These are phyloP conservation scores for Bidens hawaiensis DNA, from an alignment of 140 eudicot genomes.

Conservation along the genomic window DNA sequence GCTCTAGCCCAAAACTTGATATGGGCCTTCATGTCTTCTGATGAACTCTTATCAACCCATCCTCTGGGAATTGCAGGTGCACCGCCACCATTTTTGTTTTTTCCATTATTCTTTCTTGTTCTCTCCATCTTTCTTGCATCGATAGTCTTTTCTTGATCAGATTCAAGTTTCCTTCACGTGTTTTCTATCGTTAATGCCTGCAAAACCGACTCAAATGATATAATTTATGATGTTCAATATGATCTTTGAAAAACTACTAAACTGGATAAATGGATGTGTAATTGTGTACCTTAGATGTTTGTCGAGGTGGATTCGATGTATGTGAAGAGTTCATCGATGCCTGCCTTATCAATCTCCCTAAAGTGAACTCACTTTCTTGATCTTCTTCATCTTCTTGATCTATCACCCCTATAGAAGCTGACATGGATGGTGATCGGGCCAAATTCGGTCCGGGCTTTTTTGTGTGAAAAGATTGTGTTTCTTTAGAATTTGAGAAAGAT, in stretches of 20 bases:
- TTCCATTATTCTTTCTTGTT: conserved; percentile 22
- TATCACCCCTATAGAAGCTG: conserved; percentile 12
- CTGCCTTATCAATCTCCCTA: conserved; percentile 72
- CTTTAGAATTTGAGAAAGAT: conserved; percentile 26
- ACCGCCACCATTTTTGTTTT: conserved; percentile 18
- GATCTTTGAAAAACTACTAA: neutral
- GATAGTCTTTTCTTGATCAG: conserved; percentile 16
- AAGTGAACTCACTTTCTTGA: conserved; percentile 55
- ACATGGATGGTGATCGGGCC: conserved; percentile 15
- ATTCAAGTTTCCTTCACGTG: conserved; percentile 5
- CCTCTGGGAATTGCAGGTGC: conserved; percentile 39
- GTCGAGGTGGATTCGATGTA: conserved; percentile 36
- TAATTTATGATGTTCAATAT: conserved; percentile 9
- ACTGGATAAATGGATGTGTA: conserved; percentile 20
- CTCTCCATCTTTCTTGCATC: conserved; percentile 20
- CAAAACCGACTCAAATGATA: conserved; percentile 2
- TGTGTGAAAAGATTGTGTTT: neutral
- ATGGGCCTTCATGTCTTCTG: conserved; percentile 82
- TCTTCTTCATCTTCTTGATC: conserved; percentile 41
- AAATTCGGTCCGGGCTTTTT: conserved; percentile 9
- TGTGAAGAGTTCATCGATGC: conserved; percentile 57
- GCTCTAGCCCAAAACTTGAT: conserved; percentile 96
- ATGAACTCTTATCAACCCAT: conserved; percentile 41
- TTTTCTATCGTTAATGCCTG: conserved; percentile 23
- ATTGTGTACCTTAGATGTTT: conserved; percentile 49